Base-by-base conservation (phyloP, 805 yeast species). In the Saccharomycopsis schoenii region DNA sequence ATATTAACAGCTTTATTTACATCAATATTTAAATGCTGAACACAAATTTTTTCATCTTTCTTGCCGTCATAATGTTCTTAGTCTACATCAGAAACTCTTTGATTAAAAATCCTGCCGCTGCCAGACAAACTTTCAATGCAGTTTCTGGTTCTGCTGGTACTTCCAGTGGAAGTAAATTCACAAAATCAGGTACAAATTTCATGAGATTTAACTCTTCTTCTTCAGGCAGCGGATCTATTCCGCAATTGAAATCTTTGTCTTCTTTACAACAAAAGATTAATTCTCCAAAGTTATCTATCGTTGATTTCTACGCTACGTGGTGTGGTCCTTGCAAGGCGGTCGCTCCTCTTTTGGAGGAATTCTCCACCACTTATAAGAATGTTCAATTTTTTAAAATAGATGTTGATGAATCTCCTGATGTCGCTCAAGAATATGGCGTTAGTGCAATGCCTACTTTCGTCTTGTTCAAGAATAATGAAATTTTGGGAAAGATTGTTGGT, bases 301-400 rank as follows among this genome's bases (percentile, higher is more conserved):
- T 84, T 57, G 89, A 85, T 69, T 85, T 85, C 70, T 83, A 78
- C 71, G 89, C 90, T 39, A 80, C 83, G 11, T 85, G 90, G 90
- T 85, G 90, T 71, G 89, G 86, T 8, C 90, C 90, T n/a, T 85
- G 90, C 67, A 83, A 82, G 67, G 86, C 86, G n/a, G 79, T 85
- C 67, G 77, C 85, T 2, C 90, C 90, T 15, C 70, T 81, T 21
- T 70, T 84, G 55, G 78, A 79, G 21, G 74, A 76, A 60, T 71
- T 74, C 58, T 67, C 74, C 34, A 62, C 68, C 9, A 72, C 76
- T 47, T 74, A 77, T 61, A 70, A 72, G 9, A 78, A 77, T 61
- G 88, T 83, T 1, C 78, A 77, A 59, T 88, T 87, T 67, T 82
- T 80, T 66, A 84, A 87, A 68, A 83, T 86, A 40, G 91, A 88